phyloP scores from a whole-genome alignment of 148 eudicot species.

The Simmondsia chinensis region DNA sequence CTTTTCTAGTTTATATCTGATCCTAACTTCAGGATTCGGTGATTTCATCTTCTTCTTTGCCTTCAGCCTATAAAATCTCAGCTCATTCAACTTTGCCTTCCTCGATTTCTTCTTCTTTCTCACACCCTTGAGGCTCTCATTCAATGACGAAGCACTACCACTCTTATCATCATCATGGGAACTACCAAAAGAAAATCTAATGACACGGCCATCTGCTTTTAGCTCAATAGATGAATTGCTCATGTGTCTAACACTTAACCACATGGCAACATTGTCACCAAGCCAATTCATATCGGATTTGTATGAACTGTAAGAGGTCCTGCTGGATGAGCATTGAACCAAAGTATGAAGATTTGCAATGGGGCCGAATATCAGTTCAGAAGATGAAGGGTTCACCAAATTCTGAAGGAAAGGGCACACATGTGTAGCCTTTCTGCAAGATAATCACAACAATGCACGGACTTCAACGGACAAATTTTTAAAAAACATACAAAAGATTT shows the following conservation, averaged over 20 bases:
- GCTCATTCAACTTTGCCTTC: slow-evolving; percentile 70
- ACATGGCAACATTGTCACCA: slow-evolving; percentile 3
- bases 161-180: slow-evolving; percentile 7
- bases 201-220: slow-evolving; percentile 43
- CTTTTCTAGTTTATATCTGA: slow-evolving; percentile 87
- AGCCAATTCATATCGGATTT: slow-evolving; percentile 1
- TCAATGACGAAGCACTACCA: slow-evolving; percentile 3
- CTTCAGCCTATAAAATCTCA: slow-evolving; percentile 72
- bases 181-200: slow-evolving; percentile 52
- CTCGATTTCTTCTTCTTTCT: slow-evolving; percentile 41
- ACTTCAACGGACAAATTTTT: no score
- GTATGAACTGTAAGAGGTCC: neutral
- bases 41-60: slow-evolving; percentile 93
- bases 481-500: no score
- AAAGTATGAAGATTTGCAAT: neutral
- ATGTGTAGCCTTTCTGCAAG: slow-evolving; percentile 5
- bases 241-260: slow-evolving; percentile 24
- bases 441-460: no score
- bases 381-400: slow-evolving; percentile 1
- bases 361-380: no score
- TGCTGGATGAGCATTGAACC: neutral
- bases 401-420: neutral
- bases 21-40: slow-evolving; percentile 88
- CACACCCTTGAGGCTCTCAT: slow-evolving; percentile 12
- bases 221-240: slow-evolving; percentile 51